Evolutionary conservation across 164 flowering plant genomes (phyloP).

Genomic region (Litsea cubeba): DNA sequence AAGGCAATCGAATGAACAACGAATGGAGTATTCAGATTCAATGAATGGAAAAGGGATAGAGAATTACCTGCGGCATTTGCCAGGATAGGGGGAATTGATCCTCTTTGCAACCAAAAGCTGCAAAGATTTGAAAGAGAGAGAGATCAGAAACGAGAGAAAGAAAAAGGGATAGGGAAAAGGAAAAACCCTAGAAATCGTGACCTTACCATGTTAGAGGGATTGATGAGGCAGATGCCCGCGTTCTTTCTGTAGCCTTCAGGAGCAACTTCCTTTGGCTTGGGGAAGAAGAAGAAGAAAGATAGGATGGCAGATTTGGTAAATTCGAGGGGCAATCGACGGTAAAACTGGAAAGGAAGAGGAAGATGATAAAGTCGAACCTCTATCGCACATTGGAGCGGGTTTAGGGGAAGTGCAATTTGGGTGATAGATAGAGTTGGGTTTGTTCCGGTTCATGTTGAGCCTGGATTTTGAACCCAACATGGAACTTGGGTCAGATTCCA

Average conservation of each 20-base stretch:
- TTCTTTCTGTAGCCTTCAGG: constrained; percentile 82
- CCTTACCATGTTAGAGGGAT: constrained; percentile 53
- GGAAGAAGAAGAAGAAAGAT: constrained; percentile 17
- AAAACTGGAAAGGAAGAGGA: constrained; percentile 3
- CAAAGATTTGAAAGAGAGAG: background rate
- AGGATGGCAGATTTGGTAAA: constrained; percentile 14
- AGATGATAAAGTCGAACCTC: too few species aligned
- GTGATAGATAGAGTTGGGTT: too few species aligned
- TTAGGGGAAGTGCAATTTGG: too few species aligned
- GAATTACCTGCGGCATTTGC: background rate
- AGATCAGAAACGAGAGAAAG: background rate
- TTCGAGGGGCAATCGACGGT: constrained; percentile 6
- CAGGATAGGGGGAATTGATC: background rate
- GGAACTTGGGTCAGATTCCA: too few species aligned
- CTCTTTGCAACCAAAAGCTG: background rate
- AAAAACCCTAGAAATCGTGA: too few species aligned
- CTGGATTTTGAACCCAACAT: too few species aligned
- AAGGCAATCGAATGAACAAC: too few species aligned
- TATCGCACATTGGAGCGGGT: too few species aligned
- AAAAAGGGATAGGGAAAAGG: background rate
- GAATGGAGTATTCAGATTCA: too few species aligned
- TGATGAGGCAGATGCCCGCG: constrained; percentile 83
- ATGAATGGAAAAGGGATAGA: too few species aligned
- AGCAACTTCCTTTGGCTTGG: constrained; percentile 53
- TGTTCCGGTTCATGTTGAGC: too few species aligned